phyloP scores from a whole-genome alignment of 2,329 filamentous ascomycete species.

The Polytolypa hystricis region DNA sequence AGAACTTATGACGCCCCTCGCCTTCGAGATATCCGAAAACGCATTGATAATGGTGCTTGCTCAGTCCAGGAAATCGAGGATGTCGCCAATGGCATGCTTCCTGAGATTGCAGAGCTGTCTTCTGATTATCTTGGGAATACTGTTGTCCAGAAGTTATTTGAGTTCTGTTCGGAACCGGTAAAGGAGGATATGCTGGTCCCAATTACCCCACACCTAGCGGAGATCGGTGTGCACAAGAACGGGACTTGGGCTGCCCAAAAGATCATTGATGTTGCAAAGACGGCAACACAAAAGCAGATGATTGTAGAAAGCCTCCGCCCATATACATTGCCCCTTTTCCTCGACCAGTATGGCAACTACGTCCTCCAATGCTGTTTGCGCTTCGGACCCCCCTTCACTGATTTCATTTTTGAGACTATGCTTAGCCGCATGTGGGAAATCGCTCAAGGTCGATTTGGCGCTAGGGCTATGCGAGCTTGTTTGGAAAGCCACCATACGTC shows the following conservation, averaged over 20 bases:
- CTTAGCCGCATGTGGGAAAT: slow-evolving; percentile 88
- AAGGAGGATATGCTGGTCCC: slow-evolving; percentile 84
- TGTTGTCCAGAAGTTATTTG: slow-evolving; percentile 97
- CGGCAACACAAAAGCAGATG: slow-evolving; percentile 65
- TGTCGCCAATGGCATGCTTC: slow-evolving; percentile 86
- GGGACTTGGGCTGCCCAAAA: slow-evolving; percentile 99
- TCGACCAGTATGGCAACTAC: slow-evolving; percentile 98
- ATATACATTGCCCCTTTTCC: slow-evolving; percentile 81
- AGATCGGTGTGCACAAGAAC: slow-evolving; percentile 98
- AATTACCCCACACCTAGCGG: slow-evolving; percentile 83
- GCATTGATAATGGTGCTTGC: slow-evolving; percentile 89
- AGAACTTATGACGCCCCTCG: slow-evolving; percentile 88
- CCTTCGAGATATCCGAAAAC: slow-evolving; percentile 89
- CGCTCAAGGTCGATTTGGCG: slow-evolving; percentile 84
- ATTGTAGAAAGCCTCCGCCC: slow-evolving; percentile 76
- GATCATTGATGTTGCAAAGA: slow-evolving; percentile 94
- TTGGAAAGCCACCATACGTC: slow-evolving; percentile 90
- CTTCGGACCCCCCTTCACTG: slow-evolving; percentile 77
- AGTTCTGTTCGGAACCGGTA: slow-evolving; percentile 81
- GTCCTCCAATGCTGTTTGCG: slow-evolving; percentile 93
- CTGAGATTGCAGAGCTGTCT: slow-evolving; percentile 86
- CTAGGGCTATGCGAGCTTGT: slow-evolving; percentile 91
- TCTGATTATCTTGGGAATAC: slow-evolving; percentile 98
- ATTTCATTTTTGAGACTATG: slow-evolving; percentile 98
- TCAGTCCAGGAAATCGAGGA: slow-evolving; percentile 80